These are phyloP conservation scores for Nemania bipapillata DNA, from an alignment of 2,329 filamentous ascomycete species.

Conservation along the genomic window DNA sequence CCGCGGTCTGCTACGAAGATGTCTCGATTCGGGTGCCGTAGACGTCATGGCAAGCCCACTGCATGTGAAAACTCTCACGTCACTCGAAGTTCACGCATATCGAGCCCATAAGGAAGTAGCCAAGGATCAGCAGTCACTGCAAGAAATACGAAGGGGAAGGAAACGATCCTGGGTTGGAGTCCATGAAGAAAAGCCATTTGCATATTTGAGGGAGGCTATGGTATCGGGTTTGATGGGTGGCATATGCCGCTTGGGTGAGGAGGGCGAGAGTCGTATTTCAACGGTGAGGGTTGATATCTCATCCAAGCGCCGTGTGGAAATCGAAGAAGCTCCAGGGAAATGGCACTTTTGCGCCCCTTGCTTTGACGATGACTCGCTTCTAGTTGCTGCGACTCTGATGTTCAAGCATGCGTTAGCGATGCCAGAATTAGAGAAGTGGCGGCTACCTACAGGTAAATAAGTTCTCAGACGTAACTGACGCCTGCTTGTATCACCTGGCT, in stretches of 20 bases:
- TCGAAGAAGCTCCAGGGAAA: conserved; percentile 75
- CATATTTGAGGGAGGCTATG: conserved; percentile 92
- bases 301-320: conserved; percentile 69
- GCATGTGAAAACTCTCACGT: conserved; percentile 76
- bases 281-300: conserved; percentile 75
- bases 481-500: conserved; percentile 51
- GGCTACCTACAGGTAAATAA: conserved; percentile 76
- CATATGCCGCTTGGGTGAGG: conserved; percentile 77
- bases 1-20: conserved; percentile 69
- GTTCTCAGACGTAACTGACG: conserved; percentile 21
- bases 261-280: conserved; percentile 70
- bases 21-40: conserved; percentile 84
- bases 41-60: conserved; percentile 87
- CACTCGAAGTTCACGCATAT: conserved; percentile 84
- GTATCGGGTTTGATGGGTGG: conserved; percentile 89
- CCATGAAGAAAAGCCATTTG: conserved; percentile 84
- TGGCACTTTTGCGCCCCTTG: conserved; percentile 94
- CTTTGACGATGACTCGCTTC: conserved; percentile 88
- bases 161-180: conserved; percentile 94
- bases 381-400: conserved; percentile 87
- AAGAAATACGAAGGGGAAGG: conserved; percentile 77
- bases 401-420: conserved; percentile 86
- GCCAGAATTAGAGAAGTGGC: conserved; percentile 83
- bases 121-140: conserved; percentile 75
- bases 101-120: conserved; percentile 80